Conservation (phyloP, 2,329 filamentous ascomycete genomes). For the Furcasterigmium sp. region DNA sequence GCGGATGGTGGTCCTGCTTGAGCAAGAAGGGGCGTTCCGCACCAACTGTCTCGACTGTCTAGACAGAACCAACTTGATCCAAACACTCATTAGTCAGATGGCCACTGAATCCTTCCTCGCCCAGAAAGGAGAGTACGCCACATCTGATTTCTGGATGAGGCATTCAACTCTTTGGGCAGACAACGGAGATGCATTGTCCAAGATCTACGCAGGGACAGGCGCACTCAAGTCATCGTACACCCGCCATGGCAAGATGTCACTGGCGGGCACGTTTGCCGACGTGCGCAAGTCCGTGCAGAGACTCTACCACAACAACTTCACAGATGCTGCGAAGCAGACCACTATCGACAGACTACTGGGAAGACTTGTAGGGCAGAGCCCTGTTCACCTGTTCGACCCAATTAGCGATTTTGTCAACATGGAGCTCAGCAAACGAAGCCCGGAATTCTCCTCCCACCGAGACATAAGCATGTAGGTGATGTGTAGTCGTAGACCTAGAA, state of each 20-base stretch:
- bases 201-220: conserved; percentile 94
- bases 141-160: conserved; percentile 81
- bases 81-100: conserved; percentile 93
- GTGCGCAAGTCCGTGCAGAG: conserved; percentile 89
- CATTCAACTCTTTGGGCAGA: conserved; percentile 96
- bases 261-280: conserved; percentile 91
- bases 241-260: conserved; percentile 88
- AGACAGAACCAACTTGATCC: conserved; percentile 91
- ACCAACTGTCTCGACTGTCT: conserved; percentile 96
- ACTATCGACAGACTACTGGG: conserved; percentile 93
- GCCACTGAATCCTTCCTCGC: conserved; percentile 78
- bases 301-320: conserved; percentile 96
- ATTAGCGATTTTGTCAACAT: conserved; percentile 84
- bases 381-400: conserved; percentile 86
- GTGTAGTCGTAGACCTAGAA: conserved; percentile 2
- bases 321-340: conserved; percentile 86
- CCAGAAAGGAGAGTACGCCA: conserved; percentile 64
- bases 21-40: conserved; percentile 92
- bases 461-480: conserved; percentile 65
- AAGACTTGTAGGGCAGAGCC: conserved; percentile 72
- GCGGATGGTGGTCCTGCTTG: conserved; percentile 65
- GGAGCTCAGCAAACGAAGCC: conserved; percentile 63
- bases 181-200: conserved; percentile 88
- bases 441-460: conserved; percentile 71
- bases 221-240: conserved; percentile 95